Evolutionary conservation across 352 stramenopile species (phyloP), one percentile per base, ranked within the genome.

Genomic region (Phytophthora boehmeriae): DNA sequence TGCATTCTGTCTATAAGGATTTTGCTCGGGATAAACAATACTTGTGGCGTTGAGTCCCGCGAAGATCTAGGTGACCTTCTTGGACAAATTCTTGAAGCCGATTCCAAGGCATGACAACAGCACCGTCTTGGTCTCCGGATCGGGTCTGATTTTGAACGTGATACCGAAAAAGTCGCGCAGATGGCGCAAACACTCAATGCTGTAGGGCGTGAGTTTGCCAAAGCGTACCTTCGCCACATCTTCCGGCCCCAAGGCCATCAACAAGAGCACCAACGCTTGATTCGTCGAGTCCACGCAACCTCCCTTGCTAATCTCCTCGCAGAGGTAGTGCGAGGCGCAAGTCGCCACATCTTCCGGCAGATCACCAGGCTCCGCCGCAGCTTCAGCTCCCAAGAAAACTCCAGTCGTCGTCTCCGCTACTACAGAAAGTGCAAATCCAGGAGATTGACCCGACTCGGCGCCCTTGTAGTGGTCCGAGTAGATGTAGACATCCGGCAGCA

Each of bases 401-500:
- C 97, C 97, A 2, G 93, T 98, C 6, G 96, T 99, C n/a, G 95
- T 99, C 77, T 99, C 96, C 0, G 96, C 94, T n/a, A 98, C 90
- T 9, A 99, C 78, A 25, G 92, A 90, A 17, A 98, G 68, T 54
- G 89, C 92, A 54, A 98, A 96, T 28, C 96, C 97, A 1, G 97
- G 96, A 58, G 84, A 95, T 54, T 93, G 81, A 5, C 87, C 87
- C 8, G 87, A 96, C 61, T 96, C 86, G 25, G 86, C 76, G 36
- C 92, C 93, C 56, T 96, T 98, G 76, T 99, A 98, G 63, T 98
- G 97, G 78, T 99, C 98, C 30, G 97, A 99, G 77, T 98, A 97
- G 63, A 99, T 99, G 86, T 99, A 99, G 42, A 99, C 97, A 71
- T 99, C 98, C 0, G 98, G 97, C 22, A 99, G 71, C 35, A 99